Evolutionary conservation across 2,329 filamentous ascomycete genomes (phyloP), one percentile per base, ranked within the genome.

Genomic region (Helotiales sp.): DNA sequence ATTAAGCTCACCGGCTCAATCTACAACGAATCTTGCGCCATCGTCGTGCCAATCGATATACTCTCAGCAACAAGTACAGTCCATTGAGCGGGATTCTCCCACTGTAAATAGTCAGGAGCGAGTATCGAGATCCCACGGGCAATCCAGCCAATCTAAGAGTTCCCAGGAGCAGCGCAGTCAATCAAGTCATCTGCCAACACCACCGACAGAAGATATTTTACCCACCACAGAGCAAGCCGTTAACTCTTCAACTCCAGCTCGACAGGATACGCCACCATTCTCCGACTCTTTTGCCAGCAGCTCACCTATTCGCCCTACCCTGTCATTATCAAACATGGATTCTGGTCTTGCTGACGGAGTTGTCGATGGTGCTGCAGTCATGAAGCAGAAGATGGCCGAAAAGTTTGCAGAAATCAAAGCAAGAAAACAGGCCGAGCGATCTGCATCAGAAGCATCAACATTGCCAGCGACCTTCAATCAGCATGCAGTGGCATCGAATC

Each of bases 171-270:
- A 40, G 12, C 52, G 38, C 19, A 58, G 55, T 27, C 50, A 58
- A 38, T 54, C 50, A 1, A 54, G 55, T 30, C 55, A 58, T 34
- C 51, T 58, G 19, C 55, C 51, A 8, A 58, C 44, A 19, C 55
- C 55, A 1, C 55, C 55, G 9, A 47, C 44, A 3, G 50, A 60
- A 40, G 40, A 42, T 17, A 15, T 62, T 10, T 15, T 57, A 22
- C 49, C 52, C 9, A 64, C 55, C 38, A 59, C 62, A 22, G 60
- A 64, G 22, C 44, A 36, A n/a, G 19, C n/a, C 15, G n/a, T 19
- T 48, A 33, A 51, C 29, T 52, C 40, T 25, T 27, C 40, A 25
- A 24, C 40, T 44, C 22, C 22, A 44, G 40, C 19, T 1, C 40
- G 40, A 44, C 40, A 44, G 8, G 40, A 15, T 27, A 44, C 40